Percentiles rank a stretch among this genome's conserved stretches.
Conservation (phyloP, 441 rosid genomes). For the Arabidopsis hybrid region DNA sequence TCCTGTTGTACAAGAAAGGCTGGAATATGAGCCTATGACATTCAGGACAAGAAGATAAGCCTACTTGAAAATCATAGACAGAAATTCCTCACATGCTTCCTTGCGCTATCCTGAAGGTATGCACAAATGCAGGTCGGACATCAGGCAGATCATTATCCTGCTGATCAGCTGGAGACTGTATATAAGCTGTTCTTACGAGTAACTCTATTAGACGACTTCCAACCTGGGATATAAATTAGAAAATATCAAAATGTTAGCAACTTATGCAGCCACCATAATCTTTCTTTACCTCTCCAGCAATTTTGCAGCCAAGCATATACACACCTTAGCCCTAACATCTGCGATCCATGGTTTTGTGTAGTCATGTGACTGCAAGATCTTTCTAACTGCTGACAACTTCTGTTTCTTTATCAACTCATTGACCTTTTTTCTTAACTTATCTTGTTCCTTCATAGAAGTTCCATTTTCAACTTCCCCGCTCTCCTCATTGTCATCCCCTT, state of each 20-base stretch:
- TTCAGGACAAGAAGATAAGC: conserved; percentile 28
- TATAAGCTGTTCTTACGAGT: conserved; percentile 76
- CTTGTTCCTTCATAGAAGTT: conserved; percentile 55
- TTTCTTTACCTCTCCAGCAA: conserved; percentile 22
- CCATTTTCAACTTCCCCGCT: conserved; percentile 52
- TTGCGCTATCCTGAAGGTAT: conserved; percentile 60
- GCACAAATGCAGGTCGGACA: conserved; percentile 89
- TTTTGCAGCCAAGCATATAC: conserved; percentile 36
- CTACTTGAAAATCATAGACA: conserved; percentile 32
- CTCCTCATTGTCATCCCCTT: conserved; percentile 45
- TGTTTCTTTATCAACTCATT: conserved; percentile 75
- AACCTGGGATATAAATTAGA: conserved; percentile 59
- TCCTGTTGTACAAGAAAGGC: conserved; percentile 59
- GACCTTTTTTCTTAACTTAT: conserved; percentile 72
- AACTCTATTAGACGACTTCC: conserved; percentile 90
- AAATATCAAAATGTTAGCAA: conserved; percentile 31
- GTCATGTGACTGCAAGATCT: conserved; percentile 73
- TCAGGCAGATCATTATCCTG: conserved; percentile 75
- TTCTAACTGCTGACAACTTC: conserved; percentile 76
- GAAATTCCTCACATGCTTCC: conserved; percentile 58
- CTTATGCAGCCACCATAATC: conserved; percentile 20
- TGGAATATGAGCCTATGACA: conserved; percentile 23
- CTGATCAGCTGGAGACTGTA: conserved; percentile 81
- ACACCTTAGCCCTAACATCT: conserved; percentile 85
- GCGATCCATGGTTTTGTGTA: conserved; percentile 78